A percentile compares a stretch with the other conserved stretches of the same genome.
These are phyloP conservation scores for Vigna trinervia DNA, from an alignment of 306 rosid species.

Conservation along the genomic window DNA sequence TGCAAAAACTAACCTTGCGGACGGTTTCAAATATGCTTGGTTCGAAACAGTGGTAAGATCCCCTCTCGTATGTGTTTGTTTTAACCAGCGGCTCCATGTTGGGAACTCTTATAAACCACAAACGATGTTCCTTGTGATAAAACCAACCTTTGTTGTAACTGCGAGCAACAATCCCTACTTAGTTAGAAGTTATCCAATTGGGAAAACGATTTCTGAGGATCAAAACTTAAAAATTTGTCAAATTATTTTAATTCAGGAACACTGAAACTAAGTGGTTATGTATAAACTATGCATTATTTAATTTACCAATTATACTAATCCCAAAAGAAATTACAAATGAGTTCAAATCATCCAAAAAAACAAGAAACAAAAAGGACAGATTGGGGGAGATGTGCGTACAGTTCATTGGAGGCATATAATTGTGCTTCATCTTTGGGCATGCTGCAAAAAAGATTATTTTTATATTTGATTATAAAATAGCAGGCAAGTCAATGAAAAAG, in stretches of 20 bases:
- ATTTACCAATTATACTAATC: slow-evolving; percentile 2
- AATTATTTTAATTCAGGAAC: background rate
- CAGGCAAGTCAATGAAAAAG: background rate
- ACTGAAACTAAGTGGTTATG: slow-evolving; percentile 13
- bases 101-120: slow-evolving; percentile 77
- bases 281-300: background rate
- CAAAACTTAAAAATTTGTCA: slow-evolving; percentile 19
- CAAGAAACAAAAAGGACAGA: slow-evolving; percentile 14
- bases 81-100: slow-evolving; percentile 85
- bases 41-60: slow-evolving; percentile 89
- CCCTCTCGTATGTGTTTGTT: slow-evolving; percentile 79
- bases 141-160: slow-evolving; percentile 87
- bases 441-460: slow-evolving; percentile 54
- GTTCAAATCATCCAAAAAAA: slow-evolving; percentile 9
- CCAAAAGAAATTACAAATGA: slow-evolving; percentile 19
- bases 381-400: slow-evolving; percentile 62
- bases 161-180: slow-evolving; percentile 40
- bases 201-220: slow-evolving; percentile 2
- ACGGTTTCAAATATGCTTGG: slow-evolving; percentile 80
- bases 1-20: slow-evolving; percentile 73
- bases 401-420: slow-evolving; percentile 83
- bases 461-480: slow-evolving; percentile 10
- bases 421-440: slow-evolving; percentile 99
- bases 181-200: slow-evolving; percentile 26
- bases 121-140: slow-evolving; percentile 85